These are phyloP conservation scores for Termitomyces titanicus DNA, from an alignment of 768 basidiomycete genomes.

Conservation along the genomic window DNA sequence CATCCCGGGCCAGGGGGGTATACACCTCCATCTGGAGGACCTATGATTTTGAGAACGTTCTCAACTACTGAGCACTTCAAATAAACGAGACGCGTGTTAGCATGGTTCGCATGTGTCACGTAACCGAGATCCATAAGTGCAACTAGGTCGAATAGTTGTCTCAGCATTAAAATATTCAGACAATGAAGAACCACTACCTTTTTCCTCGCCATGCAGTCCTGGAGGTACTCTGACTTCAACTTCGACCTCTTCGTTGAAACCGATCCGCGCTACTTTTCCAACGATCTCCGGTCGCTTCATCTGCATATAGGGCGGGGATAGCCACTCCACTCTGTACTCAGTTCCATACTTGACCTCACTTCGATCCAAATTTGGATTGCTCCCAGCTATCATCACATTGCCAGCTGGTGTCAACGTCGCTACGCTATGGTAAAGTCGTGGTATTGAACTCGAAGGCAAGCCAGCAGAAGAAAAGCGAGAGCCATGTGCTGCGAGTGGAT, in stretches of 20 bases:
- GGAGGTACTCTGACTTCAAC: conserved; percentile 42
- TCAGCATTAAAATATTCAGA: background rate
- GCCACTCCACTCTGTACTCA: conserved; percentile 86
- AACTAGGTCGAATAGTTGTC: conserved; percentile 35
- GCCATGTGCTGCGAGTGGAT: conserved; percentile 48
- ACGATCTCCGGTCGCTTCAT: conserved; percentile 52
- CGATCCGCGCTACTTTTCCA: conserved; percentile 30
- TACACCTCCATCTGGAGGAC: conserved; percentile 59
- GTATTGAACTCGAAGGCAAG: conserved; percentile 63
- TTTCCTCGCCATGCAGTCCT: conserved; percentile 3
- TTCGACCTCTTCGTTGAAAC: conserved; percentile 35
- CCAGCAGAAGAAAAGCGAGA: conserved; percentile 55
- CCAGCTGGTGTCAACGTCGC: conserved; percentile 74
- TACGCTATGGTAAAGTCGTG: conserved; percentile 80
- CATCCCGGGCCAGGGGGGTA: conserved; percentile 85
- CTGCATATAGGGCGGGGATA: conserved; percentile 79
- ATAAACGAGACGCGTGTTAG: conserved; percentile 74
- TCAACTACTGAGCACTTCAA: conserved; percentile 41
- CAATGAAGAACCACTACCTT: conserved; percentile 29
- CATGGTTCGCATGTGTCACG: conserved; percentile 74
- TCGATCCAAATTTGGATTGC: conserved; percentile 80
- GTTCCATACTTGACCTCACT: conserved; percentile 73
- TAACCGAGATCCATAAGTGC: conserved; percentile 80
- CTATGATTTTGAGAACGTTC: conserved; percentile 50
- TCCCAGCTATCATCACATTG: conserved; percentile 75